These are phyloP conservation scores for Gynochthodes officinalis DNA, from an alignment of 257 asterid species.

Conservation along the genomic window DNA sequence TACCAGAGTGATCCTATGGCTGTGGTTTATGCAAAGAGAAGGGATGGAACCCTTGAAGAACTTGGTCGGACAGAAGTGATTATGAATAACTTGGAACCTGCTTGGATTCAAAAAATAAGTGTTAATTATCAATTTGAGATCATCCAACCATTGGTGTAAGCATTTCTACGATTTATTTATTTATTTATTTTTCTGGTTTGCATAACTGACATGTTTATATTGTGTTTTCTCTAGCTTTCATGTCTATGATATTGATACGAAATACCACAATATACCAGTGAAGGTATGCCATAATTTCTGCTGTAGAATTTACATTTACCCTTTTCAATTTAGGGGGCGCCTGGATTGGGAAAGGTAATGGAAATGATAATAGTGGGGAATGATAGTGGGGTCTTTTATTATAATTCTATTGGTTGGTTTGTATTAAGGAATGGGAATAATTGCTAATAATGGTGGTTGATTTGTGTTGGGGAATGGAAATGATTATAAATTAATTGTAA, in stretches of 20 bases:
- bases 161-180: neutral
- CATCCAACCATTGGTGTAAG: constrained; percentile 68
- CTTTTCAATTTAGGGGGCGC: neutral
- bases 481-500: too few species aligned
- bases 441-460: too few species aligned
- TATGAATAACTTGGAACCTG: constrained; percentile 63
- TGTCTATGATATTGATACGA: constrained; percentile 70
- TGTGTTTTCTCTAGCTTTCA: constrained; percentile 52
- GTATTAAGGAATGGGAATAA: too few species aligned
- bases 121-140: constrained; percentile 74
- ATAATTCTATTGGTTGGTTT: too few species aligned
- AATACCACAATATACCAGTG: constrained; percentile 57
- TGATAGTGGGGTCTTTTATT: too few species aligned
- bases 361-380: too few species aligned
- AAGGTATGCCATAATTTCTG: constrained; percentile 46
- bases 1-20: constrained; percentile 94
- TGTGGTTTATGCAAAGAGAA: constrained; percentile 58
- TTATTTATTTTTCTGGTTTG: neutral
- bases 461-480: too few species aligned
- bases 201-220: constrained; percentile 2
- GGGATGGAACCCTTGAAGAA: constrained; percentile 75
- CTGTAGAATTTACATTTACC: constrained; percentile 2
- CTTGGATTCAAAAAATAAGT: constrained; percentile 71
- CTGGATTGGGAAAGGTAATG: too few species aligned
- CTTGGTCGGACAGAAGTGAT: constrained; percentile 89